Evolutionary conservation across 805 yeast genomes (phyloP).

Genomic region (Kazachstania bromeliacearum): DNA sequence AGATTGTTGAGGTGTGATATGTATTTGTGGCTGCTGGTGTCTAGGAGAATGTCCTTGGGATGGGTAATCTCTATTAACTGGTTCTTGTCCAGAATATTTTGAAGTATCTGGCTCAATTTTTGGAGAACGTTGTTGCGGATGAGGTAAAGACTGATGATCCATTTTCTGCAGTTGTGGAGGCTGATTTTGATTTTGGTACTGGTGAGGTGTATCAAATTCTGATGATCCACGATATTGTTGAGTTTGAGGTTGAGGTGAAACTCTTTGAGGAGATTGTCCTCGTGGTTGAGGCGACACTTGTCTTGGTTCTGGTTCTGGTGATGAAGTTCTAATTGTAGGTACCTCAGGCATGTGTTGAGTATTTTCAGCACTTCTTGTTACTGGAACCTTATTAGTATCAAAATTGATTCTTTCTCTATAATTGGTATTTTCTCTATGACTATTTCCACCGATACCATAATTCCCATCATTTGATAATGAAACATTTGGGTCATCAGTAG

Average conservation of each 20-base stretch:
- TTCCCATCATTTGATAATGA: neutral
- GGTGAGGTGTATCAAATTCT: no score
- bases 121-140: neutral
- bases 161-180: no score
- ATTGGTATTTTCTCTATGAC: no score
- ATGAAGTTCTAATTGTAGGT: no score
- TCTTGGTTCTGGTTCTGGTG: neutral
- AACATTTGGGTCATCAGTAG: slow-evolving; percentile 2
- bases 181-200: neutral
- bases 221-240: neutral
- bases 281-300: no score
- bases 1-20: neutral
- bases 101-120: neutral
- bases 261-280: neutral
- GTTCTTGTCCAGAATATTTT: neutral
- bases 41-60: slow-evolving; percentile 14
- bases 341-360: no score
- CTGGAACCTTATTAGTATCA: neutral
- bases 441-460: no score
- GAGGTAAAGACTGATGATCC: no score
- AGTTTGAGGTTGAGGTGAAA: neutral
- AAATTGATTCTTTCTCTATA: slow-evolving; percentile 2
- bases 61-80: neutral
- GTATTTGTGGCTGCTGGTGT: slow-evolving; percentile 35
- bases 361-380: neutral